Evolutionary conservation across 352 stramenopile genomes (phyloP).

Genomic region (Phytophthora citrophthora): DNA sequence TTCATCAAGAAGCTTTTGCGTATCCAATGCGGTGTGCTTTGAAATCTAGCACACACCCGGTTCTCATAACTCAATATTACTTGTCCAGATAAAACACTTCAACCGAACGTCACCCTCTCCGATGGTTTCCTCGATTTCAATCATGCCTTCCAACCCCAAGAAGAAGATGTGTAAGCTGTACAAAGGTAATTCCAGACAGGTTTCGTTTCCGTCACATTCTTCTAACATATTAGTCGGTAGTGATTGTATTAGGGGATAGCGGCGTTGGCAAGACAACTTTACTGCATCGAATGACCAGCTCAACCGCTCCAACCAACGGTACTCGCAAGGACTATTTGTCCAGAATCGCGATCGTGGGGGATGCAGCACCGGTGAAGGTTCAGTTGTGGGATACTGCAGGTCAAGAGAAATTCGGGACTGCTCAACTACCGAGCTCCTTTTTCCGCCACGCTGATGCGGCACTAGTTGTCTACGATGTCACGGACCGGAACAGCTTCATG

Average conservation of each 20-base stretch:
- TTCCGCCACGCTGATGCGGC: slow-evolving; percentile 50
- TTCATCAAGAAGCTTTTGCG: not conserved
- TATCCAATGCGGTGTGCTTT: not conserved
- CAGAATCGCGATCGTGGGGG: slow-evolving; percentile 36
- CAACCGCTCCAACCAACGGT: not conserved
- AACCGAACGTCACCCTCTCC: not conserved
- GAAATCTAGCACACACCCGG: not conserved
- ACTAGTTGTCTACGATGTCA: slow-evolving; percentile 55
- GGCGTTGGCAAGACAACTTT: slow-evolving; percentile 57
- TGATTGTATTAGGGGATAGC: slow-evolving; percentile 50
- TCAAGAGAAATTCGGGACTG: slow-evolving; percentile 50
- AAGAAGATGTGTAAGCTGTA: slow-evolving; percentile 52
- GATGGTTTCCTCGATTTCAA: slow-evolving; percentile 49
- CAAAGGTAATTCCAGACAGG: slow-evolving; percentile 42
- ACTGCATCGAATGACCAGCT: slow-evolving; percentile 29
- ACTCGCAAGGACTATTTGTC: slow-evolving; percentile 38
- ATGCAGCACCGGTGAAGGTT: slow-evolving; percentile 45
- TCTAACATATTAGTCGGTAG: slow-evolving; percentile 17
- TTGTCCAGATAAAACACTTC: not conserved
- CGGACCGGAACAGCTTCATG: slow-evolving; percentile 41
- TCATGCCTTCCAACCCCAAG: slow-evolving; percentile 57
- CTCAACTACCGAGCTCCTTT: slow-evolving; percentile 44
- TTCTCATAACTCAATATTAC: slow-evolving; percentile 22
- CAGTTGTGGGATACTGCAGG: slow-evolving; percentile 63
- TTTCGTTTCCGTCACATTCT: not conserved